Conservation (phyloP, 768 basidiomycete species). For the Tricholoma sp. region DNA sequence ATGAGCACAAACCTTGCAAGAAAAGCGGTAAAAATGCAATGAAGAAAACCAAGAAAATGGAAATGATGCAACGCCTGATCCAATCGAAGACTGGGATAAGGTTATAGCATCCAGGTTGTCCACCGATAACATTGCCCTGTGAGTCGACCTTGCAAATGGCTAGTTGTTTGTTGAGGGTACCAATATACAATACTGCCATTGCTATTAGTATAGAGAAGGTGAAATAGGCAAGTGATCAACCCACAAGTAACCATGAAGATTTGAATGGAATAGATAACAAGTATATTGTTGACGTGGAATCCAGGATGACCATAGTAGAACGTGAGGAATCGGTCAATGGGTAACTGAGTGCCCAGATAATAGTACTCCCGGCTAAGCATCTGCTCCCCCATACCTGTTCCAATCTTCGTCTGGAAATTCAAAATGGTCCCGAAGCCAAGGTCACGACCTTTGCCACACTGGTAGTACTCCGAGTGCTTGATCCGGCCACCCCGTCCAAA, state of each 20-base stretch:
- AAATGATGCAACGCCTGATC: conserved; percentile 95
- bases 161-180: conserved; percentile 93
- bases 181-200: conserved; percentile 78
- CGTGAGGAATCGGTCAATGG: conserved; percentile 96
- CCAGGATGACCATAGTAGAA: conserved; percentile 99
- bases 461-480: conserved; percentile 99
- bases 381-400: conserved; percentile 99
- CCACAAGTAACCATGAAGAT: conserved; percentile 93
- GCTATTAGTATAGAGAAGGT: neutral
- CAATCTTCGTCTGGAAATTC: conserved; percentile 99
- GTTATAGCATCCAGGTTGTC: conserved; percentile 93
- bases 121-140: conserved; percentile 70
- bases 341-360: conserved; percentile 96
- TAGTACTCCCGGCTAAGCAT: conserved; percentile 99
- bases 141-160: conserved; percentile 85
- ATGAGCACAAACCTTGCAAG: conserved; percentile 72
- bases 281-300: conserved; percentile 99
- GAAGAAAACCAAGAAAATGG: conserved; percentile 98
- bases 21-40: conserved; percentile 96
- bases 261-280: conserved; percentile 97
- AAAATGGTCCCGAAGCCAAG: conserved; percentile 98
- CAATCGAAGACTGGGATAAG: conserved; percentile 95
- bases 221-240: conserved; percentile 25
- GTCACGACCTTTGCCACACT: conserved; percentile 99
- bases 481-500: conserved; percentile 97